These are phyloP conservation scores for Ceratobasidium sp. DNA, from an alignment of 1,284 basidiomycete genomes.

Conservation along the genomic window DNA sequence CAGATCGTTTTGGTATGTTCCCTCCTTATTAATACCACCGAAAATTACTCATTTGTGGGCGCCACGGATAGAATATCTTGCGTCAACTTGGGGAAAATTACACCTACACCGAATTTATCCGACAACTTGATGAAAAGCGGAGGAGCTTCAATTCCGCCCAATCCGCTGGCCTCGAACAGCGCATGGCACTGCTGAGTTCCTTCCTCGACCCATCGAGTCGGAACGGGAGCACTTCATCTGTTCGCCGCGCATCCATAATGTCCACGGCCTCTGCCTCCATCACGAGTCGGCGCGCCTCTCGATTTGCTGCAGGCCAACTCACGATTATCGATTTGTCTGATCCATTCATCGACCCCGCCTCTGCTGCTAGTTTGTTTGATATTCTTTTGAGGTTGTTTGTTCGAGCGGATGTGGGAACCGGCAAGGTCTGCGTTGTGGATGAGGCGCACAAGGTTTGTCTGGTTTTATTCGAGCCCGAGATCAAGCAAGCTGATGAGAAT, in stretches of 20 bases:
- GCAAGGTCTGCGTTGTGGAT: constrained; percentile 77
- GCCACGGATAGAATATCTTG: constrained; percentile 55
- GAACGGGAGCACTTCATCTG: constrained; percentile 6
- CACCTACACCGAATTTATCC: constrained; percentile 61
- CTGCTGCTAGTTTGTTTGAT: constrained; percentile 76
- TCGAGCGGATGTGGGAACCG: constrained; percentile 67
- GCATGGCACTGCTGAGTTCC: constrained; percentile 49
- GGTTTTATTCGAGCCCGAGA: background rate
- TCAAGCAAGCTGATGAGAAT: background rate
- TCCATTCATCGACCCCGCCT: constrained; percentile 71
- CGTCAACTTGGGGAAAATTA: constrained; percentile 63
- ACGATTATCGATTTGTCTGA: constrained; percentile 65
- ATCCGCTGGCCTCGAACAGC: constrained; percentile 48
- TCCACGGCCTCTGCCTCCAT: constrained; percentile 15
- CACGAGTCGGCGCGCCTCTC: constrained; percentile 30
- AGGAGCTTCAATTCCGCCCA: constrained; percentile 51
- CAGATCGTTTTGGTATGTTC: constrained; percentile 67
- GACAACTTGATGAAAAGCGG: constrained; percentile 61
- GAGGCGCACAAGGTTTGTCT: constrained; percentile 74
- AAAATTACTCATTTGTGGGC: constrained; percentile 46
- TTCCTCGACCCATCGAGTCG: constrained; percentile 46
- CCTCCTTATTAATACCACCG: constrained; percentile 38
- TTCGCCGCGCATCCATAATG: constrained; percentile 41
- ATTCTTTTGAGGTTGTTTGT: constrained; percentile 73
- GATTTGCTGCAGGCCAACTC: constrained; percentile 49